Base-by-base conservation (phyloP, 139 green algal species). In the Diplosphaera chodatii region DNA sequence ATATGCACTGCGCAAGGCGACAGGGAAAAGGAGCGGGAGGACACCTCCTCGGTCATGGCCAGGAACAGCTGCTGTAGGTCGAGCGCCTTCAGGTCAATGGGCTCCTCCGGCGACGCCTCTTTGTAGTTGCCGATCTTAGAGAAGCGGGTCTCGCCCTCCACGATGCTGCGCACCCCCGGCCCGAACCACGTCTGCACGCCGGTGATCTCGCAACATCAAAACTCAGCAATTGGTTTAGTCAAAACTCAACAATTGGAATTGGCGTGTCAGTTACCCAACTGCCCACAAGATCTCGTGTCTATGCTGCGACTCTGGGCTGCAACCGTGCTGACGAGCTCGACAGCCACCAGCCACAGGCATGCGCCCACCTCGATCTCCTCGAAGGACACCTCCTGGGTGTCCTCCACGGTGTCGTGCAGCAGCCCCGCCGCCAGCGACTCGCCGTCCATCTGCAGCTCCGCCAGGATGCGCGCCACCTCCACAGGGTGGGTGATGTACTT, bases 361-460 rank as follows among this genome's bases (percentile, higher is more conserved):
- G n/a, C n/a, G n/a, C 69, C 66, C 55, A 75, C 72, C 72, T 90
- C 80, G 29, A 97, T 93, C 29, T 84, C 79, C 64, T 94, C 88
- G 66, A 96, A 92, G 25, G 80, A 88, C 29, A 95, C 83, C 20
- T 67, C 31, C 29, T 91, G 78, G 6, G 88, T 93, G 85, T 97
- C 91, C 79, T 97, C 92, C 22, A 97, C 92, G 0, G 89, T 96
- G 80, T 97, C 92, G 75, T 97, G 92, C 67, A 97, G 79, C 67
- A 97, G 79, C 8, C 90, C 91, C 66, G 83, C 83, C 63, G 85
- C 79, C 18, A 97, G 67, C 18, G 78, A 88, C 69, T 94, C 90
- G 29, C 72, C 74, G 74, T 96, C 91, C 80, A 91, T 87, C 29
- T 74, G 64, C 56, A 91, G 78, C 48, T 91, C 83, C 0, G 83